Percentiles rank a stretch among this genome's conserved stretches.
phyloP scores from a whole-genome alignment of 768 basidiomycete genomes.

The Scleroderma bovista region DNA sequence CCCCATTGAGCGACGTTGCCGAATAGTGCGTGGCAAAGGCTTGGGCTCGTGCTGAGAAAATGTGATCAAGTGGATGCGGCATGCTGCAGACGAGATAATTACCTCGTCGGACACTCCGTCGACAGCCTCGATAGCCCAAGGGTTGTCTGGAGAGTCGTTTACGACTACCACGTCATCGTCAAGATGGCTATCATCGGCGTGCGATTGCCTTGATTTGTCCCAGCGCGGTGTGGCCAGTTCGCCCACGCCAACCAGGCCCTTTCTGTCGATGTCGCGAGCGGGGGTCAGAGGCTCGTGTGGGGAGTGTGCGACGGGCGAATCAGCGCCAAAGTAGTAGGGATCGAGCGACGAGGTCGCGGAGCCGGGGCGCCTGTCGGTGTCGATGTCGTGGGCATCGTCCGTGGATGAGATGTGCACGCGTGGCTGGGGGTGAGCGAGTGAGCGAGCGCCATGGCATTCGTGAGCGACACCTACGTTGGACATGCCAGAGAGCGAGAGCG shows the following conservation, averaged over 20 bases:
- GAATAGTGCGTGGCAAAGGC: conserved; percentile 44
- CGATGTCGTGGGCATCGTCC: conserved; percentile 24
- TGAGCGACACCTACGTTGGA: conserved; percentile 33
- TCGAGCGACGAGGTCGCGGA: conserved; percentile 81
- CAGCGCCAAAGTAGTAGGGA: conserved; percentile 81
- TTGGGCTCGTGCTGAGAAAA: conserved; percentile 38
- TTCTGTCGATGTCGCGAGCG: conserved; percentile 79
- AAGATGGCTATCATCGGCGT: conserved; percentile 38
- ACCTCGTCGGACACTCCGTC: conserved; percentile 78
- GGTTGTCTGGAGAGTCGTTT: conserved; percentile 64
- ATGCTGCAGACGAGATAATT: conserved; percentile 2
- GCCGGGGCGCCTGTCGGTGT: conserved; percentile 52
- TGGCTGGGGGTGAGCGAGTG: too few relatives aligned
- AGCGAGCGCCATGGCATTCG: conserved; percentile 39
- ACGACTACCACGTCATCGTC: conserved; percentile 31
- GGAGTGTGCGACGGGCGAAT: conserved; percentile 55
- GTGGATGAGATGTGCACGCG: conserved; percentile 45
- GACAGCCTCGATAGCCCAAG: conserved; percentile 85
- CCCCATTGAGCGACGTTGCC: conserved; percentile 58
- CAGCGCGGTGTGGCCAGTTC: conserved; percentile 96
- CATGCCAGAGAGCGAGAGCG: conserved; percentile 37
- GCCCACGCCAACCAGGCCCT: conserved; percentile 87
- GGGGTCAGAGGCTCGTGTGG: conserved; percentile 59
- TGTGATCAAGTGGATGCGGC: conserved; percentile 1
- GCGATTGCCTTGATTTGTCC: conserved; percentile 49